Base-by-base conservation (phyloP, 2,329 filamentous ascomycete species). In the Phyllosticta citrichinensis region DNA sequence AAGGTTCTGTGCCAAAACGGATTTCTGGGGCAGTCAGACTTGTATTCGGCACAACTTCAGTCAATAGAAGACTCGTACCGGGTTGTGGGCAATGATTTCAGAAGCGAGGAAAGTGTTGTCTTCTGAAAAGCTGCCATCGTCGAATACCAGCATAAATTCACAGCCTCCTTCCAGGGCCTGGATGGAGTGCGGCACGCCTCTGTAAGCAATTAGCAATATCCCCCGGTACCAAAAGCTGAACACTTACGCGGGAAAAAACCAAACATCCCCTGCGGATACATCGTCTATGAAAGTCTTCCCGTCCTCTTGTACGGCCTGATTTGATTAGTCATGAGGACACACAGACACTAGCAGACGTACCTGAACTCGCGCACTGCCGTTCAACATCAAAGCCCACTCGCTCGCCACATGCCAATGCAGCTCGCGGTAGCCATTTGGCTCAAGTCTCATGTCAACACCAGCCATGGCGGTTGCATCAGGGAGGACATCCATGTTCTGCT, bases 1-100 rank as follows among this genome's bases (percentile, higher is more conserved):
- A 30, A 85, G 74, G 65, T 84, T 77, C 70, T 84, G 84, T 27
- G 81, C 77, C 52, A 84, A 73, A 2, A 85, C 79, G 35, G 73
- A 71, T 71, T 72, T 74, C 73, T 76, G 17, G 5, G 30, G 6
- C 4, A 3, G 40, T 47, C 17, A 47, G 17, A n/a, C 17, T 2
- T 19, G 17, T 11, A n/a, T n/a, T n/a, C 4, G 6, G n/a, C 6
- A n/a, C 11, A 11, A 40, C 17, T 2, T 11, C 35, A n/a, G 40
- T 8, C n/a, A 4, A 2, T 3, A 14, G 17, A 17, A n/a, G n/a
- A 14, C 40, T 50, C 54, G 52, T 56, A 57, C 58, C 2, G 64
- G 64, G 40, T 64, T 63, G 54, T 63, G 64, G 3, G 55, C 58
- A 19, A 65, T 62, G 52, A 65, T 62, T 52, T 65, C 64, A 6